These are phyloP conservation scores for Zelonia costaricensis DNA, from an alignment of 208 protist species.

Conservation along the genomic window DNA sequence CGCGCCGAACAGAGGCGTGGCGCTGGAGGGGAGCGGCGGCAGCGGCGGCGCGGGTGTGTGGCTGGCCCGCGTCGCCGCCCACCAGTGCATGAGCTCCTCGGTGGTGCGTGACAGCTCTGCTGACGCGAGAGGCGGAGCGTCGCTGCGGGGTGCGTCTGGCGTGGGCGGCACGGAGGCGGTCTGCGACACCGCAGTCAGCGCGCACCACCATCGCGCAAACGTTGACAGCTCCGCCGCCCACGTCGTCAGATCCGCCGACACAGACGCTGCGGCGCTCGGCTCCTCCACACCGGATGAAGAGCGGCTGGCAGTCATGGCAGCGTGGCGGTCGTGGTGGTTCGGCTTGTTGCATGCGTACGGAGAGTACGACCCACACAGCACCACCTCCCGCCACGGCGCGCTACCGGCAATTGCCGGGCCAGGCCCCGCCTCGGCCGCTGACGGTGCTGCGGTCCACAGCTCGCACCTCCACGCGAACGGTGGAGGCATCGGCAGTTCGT, in stretches of 20 bases:
- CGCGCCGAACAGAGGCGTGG: slow-evolving; percentile 17
- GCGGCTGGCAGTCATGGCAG: background rate
- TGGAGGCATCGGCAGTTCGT: background rate
- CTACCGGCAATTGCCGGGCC: too few species aligned
- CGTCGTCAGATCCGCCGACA: too few species aligned
- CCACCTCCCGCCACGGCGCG: background rate
- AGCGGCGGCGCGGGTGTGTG: background rate
- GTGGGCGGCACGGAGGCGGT: too few species aligned
- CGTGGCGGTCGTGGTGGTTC: background rate
- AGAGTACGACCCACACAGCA: background rate
- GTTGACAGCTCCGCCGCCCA: too few species aligned
- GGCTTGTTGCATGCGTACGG: background rate
- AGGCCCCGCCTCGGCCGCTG: background rate
- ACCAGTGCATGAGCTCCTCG: slow-evolving; percentile 11
- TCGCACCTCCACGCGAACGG: slow-evolving; percentile 11
- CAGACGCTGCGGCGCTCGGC: background rate
- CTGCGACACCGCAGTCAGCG: too few species aligned
- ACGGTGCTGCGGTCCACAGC: slow-evolving; percentile 8
- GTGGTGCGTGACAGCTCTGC: background rate
- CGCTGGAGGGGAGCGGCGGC: slow-evolving; percentile 9
- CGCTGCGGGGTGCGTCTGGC: too few species aligned
- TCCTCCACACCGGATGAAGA: background rate
- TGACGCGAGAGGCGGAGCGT: too few species aligned
- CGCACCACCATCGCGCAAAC: too few species aligned
- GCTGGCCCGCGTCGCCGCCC: background rate